phyloP scores from a whole-genome alignment of 352 stramenopile species.

The Phytophthora ohioensis region DNA sequence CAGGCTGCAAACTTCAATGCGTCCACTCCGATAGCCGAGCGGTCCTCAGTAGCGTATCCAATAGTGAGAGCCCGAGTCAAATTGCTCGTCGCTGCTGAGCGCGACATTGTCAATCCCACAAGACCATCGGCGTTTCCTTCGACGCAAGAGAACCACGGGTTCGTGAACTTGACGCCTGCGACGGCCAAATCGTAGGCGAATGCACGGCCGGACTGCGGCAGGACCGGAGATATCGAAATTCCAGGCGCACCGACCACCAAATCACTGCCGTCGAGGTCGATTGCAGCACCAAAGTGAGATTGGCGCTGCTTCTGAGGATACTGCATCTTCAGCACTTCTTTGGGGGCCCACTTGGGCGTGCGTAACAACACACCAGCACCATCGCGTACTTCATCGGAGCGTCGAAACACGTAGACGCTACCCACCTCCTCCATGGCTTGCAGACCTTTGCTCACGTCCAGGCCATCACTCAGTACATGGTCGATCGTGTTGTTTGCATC shows the following conservation, averaged over 20 bases:
- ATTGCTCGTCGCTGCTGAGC: slow-evolving; percentile 45
- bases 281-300: slow-evolving; percentile 60
- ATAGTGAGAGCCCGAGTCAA: slow-evolving; percentile 62
- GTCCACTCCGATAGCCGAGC: slow-evolving; percentile 68
- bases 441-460: slow-evolving; percentile 30
- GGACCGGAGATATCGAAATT: slow-evolving; percentile 53
- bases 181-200: slow-evolving; percentile 78
- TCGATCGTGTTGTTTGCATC: slow-evolving; percentile 88
- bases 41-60: slow-evolving; percentile 81
- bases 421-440: slow-evolving; percentile 55
- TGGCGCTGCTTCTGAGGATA: slow-evolving; percentile 70
- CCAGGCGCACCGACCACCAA: slow-evolving; percentile 69
- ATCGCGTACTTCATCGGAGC: slow-evolving; percentile 69
- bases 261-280: slow-evolving; percentile 65
- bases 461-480: slow-evolving; percentile 32
- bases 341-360: slow-evolving; percentile 70
- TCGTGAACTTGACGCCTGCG: slow-evolving; percentile 65
- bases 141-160: slow-evolving; percentile 63
- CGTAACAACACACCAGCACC: slow-evolving; percentile 70
- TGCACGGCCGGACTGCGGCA: slow-evolving; percentile 54
- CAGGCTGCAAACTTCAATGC: slow-evolving; percentile 66
- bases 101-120: slow-evolving; percentile 69
- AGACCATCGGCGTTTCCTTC: slow-evolving; percentile 65
- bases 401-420: slow-evolving; percentile 75
- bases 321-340: slow-evolving; percentile 84